Percentiles rank a stretch among this genome's conserved stretches.
phyloP scores from a whole-genome alignment of 1,284 basidiomycete genomes.

The Trametes hirsuta region DNA sequence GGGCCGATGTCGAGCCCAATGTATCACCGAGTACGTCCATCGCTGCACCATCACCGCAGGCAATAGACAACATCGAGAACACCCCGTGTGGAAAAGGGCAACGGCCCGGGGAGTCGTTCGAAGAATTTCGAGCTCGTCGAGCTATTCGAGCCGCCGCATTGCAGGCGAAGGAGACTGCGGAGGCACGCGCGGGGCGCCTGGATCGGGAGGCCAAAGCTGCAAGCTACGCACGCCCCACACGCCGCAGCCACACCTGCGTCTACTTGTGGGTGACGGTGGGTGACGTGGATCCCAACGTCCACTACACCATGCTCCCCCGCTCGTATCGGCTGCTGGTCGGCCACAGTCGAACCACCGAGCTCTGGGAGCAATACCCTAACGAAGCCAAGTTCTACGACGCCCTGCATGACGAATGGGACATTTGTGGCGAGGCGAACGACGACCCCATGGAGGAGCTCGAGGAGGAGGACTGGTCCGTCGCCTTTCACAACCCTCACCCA shows the following conservation, averaged over 20 bases:
- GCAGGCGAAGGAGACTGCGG: neutral
- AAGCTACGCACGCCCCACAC: conserved; percentile 1
- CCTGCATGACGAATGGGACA: conserved; percentile 9
- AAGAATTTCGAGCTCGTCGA: conserved; percentile 2
- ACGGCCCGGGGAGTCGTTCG: conserved; percentile 3
- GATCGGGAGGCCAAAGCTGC: neutral
- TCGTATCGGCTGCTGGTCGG: neutral
- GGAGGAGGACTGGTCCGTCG: neutral
- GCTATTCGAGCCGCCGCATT: neutral
- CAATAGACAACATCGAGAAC: neutral
- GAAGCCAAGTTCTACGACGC: conserved; percentile 4
- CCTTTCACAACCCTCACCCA: no score
- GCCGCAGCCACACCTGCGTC: neutral
- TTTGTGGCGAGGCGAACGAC: neutral
- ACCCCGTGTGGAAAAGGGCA: neutral
- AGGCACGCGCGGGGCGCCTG: neutral
- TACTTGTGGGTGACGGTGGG: conserved; percentile 3
- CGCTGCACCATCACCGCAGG: neutral
- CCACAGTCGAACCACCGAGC: neutral
- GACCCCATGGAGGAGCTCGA: neutral
- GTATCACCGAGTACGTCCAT: neutral
- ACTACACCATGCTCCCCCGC: neutral
- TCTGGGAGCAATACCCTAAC: conserved; percentile 8
- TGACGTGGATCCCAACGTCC: neutral
- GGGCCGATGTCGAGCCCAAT: neutral